phyloP scores from a whole-genome alignment of 2,329 filamentous ascomycete species.

The Ophiosphaerella korrae region DNA sequence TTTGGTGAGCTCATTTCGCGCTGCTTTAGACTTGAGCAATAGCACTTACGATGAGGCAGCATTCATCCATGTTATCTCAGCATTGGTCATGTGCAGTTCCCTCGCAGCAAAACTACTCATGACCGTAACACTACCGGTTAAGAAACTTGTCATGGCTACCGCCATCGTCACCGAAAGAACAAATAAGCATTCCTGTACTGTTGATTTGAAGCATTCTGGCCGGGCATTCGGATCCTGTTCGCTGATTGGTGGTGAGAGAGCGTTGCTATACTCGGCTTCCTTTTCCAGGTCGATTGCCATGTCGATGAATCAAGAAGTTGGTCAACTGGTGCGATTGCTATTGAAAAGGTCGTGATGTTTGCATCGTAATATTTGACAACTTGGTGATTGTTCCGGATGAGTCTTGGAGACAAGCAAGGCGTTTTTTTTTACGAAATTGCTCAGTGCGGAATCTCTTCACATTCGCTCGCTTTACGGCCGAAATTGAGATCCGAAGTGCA shows the following conservation, averaged over 20 bases:
- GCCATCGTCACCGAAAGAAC: slow-evolving; percentile 70
- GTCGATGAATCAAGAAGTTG: not conserved
- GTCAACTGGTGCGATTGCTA: not conserved
- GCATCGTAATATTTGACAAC: not conserved
- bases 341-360: too few relatives aligned
- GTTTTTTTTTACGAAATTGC: slow-evolving; percentile 8
- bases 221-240: slow-evolving; percentile 45
- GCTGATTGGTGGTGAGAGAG: slow-evolving; percentile 23
- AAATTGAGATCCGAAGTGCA: too few relatives aligned
- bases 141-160: slow-evolving; percentile 66
- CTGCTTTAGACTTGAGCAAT: not conserved
- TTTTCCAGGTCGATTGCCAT: slow-evolving; percentile 17
- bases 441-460: slow-evolving; percentile 26
- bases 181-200: slow-evolving; percentile 67
- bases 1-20: not conserved
- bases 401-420: too few relatives aligned
- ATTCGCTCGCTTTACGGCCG: not conserved
- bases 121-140: slow-evolving; percentile 64
- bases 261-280: slow-evolving; percentile 18
- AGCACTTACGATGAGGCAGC: slow-evolving; percentile 61
- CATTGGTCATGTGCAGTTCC: slow-evolving; percentile 66
- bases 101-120: slow-evolving; percentile 65
- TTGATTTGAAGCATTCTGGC: slow-evolving; percentile 66
- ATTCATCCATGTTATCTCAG: slow-evolving; percentile 70
- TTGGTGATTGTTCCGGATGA: slow-evolving; percentile 1